phyloP scores from a whole-genome alignment of 2,329 filamentous ascomycete genomes.

The Alternaria triticina region DNA sequence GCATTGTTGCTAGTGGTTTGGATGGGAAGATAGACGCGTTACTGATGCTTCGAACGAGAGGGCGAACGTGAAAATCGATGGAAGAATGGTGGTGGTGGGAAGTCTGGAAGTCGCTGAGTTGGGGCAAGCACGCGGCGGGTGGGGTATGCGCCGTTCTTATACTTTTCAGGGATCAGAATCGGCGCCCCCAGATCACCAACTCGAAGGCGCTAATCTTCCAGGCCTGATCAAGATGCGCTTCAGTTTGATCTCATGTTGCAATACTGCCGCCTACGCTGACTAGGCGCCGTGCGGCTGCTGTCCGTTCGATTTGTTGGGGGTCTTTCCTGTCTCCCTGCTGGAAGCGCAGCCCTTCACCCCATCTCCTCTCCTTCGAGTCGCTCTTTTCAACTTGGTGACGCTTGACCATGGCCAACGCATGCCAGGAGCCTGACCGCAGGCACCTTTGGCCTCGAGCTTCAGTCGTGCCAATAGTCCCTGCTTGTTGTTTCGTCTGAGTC shows the following conservation, averaged over 20 bases:
- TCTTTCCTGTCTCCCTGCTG: conserved; percentile 26
- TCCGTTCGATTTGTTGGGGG: conserved; percentile 28
- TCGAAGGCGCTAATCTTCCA: conserved; percentile 30
- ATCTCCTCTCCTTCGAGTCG: conserved; percentile 14
- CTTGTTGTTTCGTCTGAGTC: neutral
- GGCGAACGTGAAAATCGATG: conserved; percentile 27
- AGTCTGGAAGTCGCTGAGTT: conserved; percentile 33
- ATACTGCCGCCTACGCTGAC: conserved; percentile 24
- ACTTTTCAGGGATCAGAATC: conserved; percentile 26
- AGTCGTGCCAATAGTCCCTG: neutral
- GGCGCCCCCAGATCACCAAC: conserved; percentile 39
- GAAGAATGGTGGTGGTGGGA: conserved; percentile 25
- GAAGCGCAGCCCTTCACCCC: conserved; percentile 22
- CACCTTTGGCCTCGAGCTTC: neutral
- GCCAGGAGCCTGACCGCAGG: neutral
- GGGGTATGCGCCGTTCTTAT: conserved; percentile 38
- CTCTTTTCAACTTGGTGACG: neutral
- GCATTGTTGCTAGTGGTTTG: conserved; percentile 58
- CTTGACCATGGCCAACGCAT: neutral
- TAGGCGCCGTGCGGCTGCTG: conserved; percentile 23
- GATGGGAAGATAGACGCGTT: conserved; percentile 30
- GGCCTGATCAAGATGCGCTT: conserved; percentile 37
- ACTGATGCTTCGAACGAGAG: conserved; percentile 46
- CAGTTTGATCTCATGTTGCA: conserved; percentile 32
- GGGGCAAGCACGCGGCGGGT: conserved; percentile 34